phyloP scores from a whole-genome alignment of 257 asterid genomes.

The Agastache rugosa region DNA sequence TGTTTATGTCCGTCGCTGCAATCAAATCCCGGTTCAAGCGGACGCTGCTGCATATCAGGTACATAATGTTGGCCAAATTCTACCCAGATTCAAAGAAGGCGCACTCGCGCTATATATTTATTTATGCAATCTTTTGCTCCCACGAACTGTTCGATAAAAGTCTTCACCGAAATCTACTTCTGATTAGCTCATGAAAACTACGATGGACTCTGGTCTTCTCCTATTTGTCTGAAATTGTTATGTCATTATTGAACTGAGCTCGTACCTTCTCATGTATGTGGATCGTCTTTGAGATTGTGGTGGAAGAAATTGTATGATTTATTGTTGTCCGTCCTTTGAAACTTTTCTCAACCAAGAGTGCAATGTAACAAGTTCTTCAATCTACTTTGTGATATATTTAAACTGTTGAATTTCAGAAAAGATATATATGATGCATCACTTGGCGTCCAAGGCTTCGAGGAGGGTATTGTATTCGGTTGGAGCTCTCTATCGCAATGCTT shows the following conservation, averaged over 20 bases:
- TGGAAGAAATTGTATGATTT: background rate
- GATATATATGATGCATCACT: slow-evolving; percentile 45
- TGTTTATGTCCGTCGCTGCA: background rate
- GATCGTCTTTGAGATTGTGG: slow-evolving; percentile 2
- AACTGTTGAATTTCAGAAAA: slow-evolving; percentile 46
- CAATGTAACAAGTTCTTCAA: slow-evolving; percentile 1
- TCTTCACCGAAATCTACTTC: slow-evolving; percentile 26
- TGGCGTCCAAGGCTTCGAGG: slow-evolving; percentile 48
- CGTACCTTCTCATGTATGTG: slow-evolving; percentile 3
- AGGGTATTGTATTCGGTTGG: slow-evolving; percentile 42
- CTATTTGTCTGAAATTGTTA: background rate
- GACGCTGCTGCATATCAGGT: slow-evolving; percentile 24
- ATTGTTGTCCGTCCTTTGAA: background rate
- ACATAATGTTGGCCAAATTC: slow-evolving; percentile 14
- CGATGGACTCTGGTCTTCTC: slow-evolving; percentile 10
- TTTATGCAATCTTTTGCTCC: background rate
- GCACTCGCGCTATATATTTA: background rate
- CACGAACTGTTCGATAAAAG: slow-evolving; percentile 48
- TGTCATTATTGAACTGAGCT: background rate
- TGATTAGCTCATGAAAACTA: background rate
- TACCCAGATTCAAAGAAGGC: background rate
- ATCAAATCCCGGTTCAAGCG: slow-evolving; percentile 1
- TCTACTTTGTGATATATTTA: slow-evolving; percentile 26
- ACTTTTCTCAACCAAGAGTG: slow-evolving; percentile 9
- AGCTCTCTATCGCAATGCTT: slow-evolving; percentile 35